These are phyloP conservation scores for Scytalidium lignicola DNA, from an alignment of 2,329 filamentous ascomycete genomes.

Conservation along the genomic window DNA sequence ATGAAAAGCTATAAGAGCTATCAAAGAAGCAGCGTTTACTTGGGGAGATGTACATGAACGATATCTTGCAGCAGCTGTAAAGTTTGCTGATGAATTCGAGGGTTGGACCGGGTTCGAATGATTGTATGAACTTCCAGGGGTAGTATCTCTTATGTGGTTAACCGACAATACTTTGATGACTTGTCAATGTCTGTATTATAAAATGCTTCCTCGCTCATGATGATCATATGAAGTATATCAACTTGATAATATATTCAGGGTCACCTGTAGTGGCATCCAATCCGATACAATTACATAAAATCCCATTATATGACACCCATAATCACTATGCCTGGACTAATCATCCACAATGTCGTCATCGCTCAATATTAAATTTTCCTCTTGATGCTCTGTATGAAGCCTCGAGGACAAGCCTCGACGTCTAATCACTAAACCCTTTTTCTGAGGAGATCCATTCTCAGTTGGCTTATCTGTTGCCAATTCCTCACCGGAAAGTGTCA, in stretches of 20 bases:
- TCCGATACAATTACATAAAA: not conserved
- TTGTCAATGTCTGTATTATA: not conserved
- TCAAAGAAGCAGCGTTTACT: constrained; percentile 67
- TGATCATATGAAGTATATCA: not conserved
- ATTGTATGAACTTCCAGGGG: not conserved
- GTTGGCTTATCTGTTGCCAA: constrained; percentile 60
- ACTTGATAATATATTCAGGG: not conserved
- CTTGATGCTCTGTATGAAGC: constrained; percentile 19
- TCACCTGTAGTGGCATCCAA: not conserved
- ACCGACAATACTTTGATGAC: not conserved
- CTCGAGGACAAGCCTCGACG: constrained; percentile 14
- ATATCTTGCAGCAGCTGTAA: constrained; percentile 64
- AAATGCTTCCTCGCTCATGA: not conserved
- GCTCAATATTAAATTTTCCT: constrained; percentile 64
- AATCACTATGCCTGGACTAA: constrained; percentile 8
- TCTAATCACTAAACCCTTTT: constrained; percentile 32
- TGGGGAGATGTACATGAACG: constrained; percentile 66
- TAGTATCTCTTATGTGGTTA: not conserved
- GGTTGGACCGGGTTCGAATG: constrained; percentile 48
- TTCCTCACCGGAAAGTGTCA: constrained; percentile 33
- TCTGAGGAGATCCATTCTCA: constrained; percentile 47
- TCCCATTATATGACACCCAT: not conserved
- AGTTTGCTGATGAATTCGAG: constrained; percentile 68
- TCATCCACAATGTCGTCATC: constrained; percentile 81
- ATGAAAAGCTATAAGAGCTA: constrained; percentile 58